Evolutionary conservation across 345 rosid species (phyloP).

Genomic region (Excoecaria cochinchinensis): DNA sequence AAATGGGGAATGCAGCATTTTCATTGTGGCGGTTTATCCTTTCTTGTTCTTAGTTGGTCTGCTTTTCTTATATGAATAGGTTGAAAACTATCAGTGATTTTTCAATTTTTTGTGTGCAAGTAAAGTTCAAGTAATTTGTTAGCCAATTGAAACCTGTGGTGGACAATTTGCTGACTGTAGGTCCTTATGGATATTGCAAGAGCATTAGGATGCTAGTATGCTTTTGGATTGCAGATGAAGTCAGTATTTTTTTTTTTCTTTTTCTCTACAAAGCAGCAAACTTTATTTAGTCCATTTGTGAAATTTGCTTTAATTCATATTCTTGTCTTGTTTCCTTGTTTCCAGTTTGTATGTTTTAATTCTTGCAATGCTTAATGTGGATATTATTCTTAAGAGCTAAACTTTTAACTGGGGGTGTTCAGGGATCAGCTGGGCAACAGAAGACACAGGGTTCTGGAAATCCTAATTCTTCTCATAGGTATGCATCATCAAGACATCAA

Average conservation of each 20-base stretch:
- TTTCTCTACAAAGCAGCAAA: not conserved
- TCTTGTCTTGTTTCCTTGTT: not conserved
- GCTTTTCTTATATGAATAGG: not conserved
- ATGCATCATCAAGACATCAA: slow-evolving; percentile 54
- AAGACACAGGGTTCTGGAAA: slow-evolving; percentile 58
- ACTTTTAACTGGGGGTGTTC: slow-evolving; percentile 23
- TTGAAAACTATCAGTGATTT: not conserved
- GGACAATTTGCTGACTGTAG: too few relatives aligned
- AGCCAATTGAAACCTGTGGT: too few relatives aligned
- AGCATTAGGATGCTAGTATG: not conserved
- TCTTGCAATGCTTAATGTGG: slow-evolving; percentile 4
- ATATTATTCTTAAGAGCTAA: slow-evolving; percentile 3
- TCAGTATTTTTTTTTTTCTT: not conserved
- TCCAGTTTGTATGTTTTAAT: not conserved
- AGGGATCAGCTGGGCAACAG: slow-evolving; percentile 55
- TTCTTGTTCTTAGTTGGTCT: not conserved
- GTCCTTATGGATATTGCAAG: too few relatives aligned
- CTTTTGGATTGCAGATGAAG: not conserved
- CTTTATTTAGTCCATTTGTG: not conserved
- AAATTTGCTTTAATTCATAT: not conserved
- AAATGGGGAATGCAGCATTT: not conserved
- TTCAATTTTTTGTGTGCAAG: not conserved
- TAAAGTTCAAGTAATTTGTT: not conserved
- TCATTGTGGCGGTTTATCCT: not conserved
- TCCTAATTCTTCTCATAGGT: slow-evolving; percentile 48